Percentiles rank a stretch among this genome's conserved stretches.
Conservation (phyloP, 345 rosid genomes). For the Rhodomyrtus tomentosa region DNA sequence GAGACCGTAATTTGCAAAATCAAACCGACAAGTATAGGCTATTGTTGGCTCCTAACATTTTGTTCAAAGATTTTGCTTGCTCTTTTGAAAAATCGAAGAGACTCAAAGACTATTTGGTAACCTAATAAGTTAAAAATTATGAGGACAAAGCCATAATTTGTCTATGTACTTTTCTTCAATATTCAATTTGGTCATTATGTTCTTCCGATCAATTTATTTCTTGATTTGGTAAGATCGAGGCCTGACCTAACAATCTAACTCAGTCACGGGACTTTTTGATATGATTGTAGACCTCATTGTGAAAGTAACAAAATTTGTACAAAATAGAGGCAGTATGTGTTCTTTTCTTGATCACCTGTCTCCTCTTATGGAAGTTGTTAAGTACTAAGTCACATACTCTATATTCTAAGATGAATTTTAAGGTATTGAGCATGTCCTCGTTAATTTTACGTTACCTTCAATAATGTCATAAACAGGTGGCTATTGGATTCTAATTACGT, state of each 20-base stretch:
- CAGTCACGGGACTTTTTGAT: background rate
- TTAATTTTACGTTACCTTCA: background rate
- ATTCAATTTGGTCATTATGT: background rate
- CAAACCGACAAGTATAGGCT: background rate
- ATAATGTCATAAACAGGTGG: background rate
- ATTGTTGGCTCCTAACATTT: background rate
- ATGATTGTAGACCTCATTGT: background rate
- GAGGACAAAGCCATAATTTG: background rate
- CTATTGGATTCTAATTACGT: background rate
- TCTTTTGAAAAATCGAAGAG: background rate
- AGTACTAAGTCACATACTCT: background rate
- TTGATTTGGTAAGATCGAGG: background rate
- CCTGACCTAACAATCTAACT: background rate
- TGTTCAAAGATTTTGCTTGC: background rate
- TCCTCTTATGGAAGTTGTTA: background rate
- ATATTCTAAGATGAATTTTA: background rate
- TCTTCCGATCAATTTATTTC: background rate
- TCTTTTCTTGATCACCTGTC: background rate
- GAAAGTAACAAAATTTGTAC: background rate
- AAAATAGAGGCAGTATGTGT: background rate
- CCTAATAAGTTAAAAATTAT: background rate
- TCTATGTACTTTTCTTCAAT: background rate
- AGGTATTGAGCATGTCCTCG: background rate
- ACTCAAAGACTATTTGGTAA: background rate
- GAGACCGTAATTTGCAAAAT: background rate